A percentile compares a stretch with the other conserved stretches of the same genome.
Conservation (phyloP, 306 rosid genomes). For the Cicer cuneatum region DNA sequence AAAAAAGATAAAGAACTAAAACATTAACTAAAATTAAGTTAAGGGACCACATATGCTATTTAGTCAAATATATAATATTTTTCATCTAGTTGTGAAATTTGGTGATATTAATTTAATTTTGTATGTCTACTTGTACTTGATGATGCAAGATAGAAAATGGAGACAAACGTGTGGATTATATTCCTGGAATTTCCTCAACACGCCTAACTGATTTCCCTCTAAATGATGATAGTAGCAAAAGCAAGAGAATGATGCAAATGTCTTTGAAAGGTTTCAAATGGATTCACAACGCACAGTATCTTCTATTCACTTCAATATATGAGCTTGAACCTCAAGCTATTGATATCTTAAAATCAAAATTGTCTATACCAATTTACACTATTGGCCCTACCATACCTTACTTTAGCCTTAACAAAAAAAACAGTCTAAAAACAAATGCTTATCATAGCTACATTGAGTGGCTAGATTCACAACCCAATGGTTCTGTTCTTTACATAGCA, state of each 20-base stretch:
- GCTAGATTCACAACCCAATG: conserved; percentile 52
- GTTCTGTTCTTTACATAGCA: conserved; percentile 57
- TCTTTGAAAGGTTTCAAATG: conserved; percentile 13
- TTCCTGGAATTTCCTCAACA: conserved; percentile 55
- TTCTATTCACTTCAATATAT: conserved; percentile 48
- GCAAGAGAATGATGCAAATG: not conserved
- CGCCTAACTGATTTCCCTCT: conserved; percentile 51
- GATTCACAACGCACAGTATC: conserved; percentile 47
- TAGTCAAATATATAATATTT: too few species aligned
- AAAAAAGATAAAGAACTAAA: too few species aligned
- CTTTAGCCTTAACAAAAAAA: not conserved
- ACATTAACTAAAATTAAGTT: too few species aligned
- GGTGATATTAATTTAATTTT: not conserved
- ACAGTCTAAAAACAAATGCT: not conserved
- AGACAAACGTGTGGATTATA: conserved; percentile 50
- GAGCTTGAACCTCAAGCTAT: conserved; percentile 55
- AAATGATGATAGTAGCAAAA: not conserved
- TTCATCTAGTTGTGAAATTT: not conserved
- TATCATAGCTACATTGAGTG: conserved; percentile 42
- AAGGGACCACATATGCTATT: too few species aligned
- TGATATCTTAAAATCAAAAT: conserved; percentile 40
- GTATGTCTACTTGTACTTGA: not conserved
- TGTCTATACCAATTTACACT: conserved; percentile 45
- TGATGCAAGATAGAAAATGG: conserved; percentile 39
- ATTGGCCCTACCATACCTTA: conserved; percentile 54